Evolutionary conservation across 257 asterid species (phyloP).

Genomic region (Avicennia marina): DNA sequence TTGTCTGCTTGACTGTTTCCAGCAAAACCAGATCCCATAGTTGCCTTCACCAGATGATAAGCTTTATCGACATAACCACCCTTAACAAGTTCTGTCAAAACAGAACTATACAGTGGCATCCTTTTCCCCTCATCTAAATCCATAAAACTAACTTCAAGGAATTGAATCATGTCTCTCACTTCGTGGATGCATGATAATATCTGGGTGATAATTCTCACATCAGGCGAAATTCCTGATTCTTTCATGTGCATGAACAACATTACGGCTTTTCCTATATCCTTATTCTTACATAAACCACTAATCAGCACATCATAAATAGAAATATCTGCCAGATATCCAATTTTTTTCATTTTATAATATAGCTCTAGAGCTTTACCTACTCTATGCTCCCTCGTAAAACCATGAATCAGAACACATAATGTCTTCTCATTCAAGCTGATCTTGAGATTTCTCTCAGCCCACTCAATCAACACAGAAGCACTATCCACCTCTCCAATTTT

Average conservation of each 20-base stretch:
- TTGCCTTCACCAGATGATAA: constrained; percentile 44
- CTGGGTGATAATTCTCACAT: constrained; percentile 46
- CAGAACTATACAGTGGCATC: constrained; percentile 38
- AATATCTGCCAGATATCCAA: constrained; percentile 52
- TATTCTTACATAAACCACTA: constrained; percentile 52
- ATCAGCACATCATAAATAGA: constrained; percentile 65
- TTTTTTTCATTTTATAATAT: constrained; percentile 50
- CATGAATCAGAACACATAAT: constrained; percentile 61
- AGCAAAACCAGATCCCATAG: constrained; percentile 21
- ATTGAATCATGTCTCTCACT: constrained; percentile 42
- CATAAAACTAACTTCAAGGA: constrained; percentile 40
- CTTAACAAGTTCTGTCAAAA: constrained; percentile 47
- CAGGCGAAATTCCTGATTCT: constrained; percentile 54
- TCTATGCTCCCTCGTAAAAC: constrained; percentile 58
- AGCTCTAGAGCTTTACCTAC: constrained; percentile 66
- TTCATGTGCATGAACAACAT: constrained; percentile 49
- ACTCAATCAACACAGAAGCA: constrained; percentile 67
- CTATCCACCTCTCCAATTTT: constrained; percentile 63
- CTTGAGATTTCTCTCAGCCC: constrained; percentile 50
- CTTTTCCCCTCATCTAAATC: constrained; percentile 39
- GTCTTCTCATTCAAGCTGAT: constrained; percentile 70
- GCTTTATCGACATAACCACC: constrained; percentile 61
- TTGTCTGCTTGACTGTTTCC: constrained; percentile 33
- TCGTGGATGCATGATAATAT: constrained; percentile 42
- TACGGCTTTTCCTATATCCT: constrained; percentile 48